A percentile compares a stretch with the other conserved stretches of the same genome.
These are phyloP conservation scores for Kluyveromyces starmeri DNA, from an alignment of 805 yeast genomes.

Conservation along the genomic window DNA sequence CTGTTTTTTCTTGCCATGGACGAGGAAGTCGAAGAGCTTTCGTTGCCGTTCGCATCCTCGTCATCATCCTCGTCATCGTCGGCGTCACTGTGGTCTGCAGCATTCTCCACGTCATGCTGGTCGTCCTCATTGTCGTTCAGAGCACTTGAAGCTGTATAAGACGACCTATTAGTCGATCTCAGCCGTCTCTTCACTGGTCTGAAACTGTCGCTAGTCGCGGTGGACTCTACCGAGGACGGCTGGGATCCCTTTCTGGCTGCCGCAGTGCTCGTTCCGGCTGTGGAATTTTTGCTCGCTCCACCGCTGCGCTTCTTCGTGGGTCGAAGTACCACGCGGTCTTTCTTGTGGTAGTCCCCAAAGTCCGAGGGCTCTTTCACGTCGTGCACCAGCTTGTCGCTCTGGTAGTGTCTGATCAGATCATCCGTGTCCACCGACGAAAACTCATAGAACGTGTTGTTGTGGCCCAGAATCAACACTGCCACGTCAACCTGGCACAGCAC, in stretches of 20 bases:
- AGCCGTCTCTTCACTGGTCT: constrained; percentile 2
- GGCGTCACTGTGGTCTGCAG: constrained; percentile 10
- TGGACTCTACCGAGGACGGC: background rate
- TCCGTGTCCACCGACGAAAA: constrained; percentile 64
- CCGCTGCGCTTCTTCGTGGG: constrained; percentile 4
- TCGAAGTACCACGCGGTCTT: constrained; percentile 13
- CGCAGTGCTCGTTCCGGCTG: background rate
- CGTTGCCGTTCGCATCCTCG: background rate
- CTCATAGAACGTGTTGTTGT: constrained; percentile 76
- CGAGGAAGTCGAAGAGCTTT: background rate
- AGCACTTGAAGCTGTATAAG: background rate
- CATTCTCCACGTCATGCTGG: constrained; percentile 5
- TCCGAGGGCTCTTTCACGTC: constrained; percentile 59
- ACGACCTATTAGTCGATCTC: constrained; percentile 1
- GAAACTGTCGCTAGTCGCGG: background rate
- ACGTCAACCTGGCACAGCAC: constrained; percentile 89
- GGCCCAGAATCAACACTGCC: constrained; percentile 81
- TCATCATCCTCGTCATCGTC: constrained; percentile 4
- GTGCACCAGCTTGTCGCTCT: constrained; percentile 31
- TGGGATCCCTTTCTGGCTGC: constrained; percentile 1
- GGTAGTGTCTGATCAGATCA: constrained; percentile 37
- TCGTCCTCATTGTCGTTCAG: constrained; percentile 8
- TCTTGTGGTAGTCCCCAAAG: constrained; percentile 50
- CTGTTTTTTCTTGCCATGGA: too few species aligned
- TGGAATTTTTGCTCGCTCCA: constrained; percentile 1